Evolutionary conservation across 305 asterid species (phyloP).

Genomic region (Fraxinus sp.): DNA sequence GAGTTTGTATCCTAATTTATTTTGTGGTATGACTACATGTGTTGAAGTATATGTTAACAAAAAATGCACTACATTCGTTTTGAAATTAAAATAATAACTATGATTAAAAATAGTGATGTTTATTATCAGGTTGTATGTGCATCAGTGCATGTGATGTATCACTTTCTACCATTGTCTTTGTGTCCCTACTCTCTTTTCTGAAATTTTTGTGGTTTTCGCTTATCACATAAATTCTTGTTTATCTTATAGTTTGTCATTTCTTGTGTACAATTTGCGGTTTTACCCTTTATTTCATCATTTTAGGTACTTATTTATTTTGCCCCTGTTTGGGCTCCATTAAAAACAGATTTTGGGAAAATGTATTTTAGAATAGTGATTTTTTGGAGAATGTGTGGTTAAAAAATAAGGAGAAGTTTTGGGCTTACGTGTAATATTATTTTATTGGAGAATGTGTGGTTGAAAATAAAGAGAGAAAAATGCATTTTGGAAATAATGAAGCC

Average conservation of each 20-base stretch:
- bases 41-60: background rate
- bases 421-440: background rate
- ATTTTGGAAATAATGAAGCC: background rate
- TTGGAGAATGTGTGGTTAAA: background rate
- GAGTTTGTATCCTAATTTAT: background rate
- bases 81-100: background rate
- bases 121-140: background rate
- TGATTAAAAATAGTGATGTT: background rate
- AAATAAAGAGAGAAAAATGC: background rate
- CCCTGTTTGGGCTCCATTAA: background rate
- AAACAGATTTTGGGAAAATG: background rate
- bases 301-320: background rate
- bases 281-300: background rate
- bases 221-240: background rate
- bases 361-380: background rate
- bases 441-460: background rate
- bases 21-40: background rate
- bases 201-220: background rate
- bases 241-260: background rate
- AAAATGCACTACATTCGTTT: background rate
- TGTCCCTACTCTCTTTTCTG: background rate
- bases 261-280: background rate
- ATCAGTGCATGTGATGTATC: background rate
- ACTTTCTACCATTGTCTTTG: background rate
- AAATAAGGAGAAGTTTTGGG: background rate